Evolutionary conservation across 1,284 basidiomycete genomes (phyloP), one percentile per base, ranked within the genome.

Genomic region (Heterobasidion irregulare): DNA sequence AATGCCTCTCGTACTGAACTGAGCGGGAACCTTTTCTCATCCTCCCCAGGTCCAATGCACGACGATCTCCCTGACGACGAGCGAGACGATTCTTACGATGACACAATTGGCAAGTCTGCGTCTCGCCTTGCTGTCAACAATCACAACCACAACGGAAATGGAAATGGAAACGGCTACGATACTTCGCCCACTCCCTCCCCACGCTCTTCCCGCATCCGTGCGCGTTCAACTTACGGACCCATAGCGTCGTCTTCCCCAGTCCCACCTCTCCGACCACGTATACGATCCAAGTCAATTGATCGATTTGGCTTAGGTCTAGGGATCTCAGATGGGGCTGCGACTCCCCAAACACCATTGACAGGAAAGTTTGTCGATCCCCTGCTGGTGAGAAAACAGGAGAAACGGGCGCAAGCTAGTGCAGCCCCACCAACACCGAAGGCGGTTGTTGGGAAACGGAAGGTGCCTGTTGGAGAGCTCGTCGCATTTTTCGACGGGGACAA

Each of bases 401-500:
- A 70, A 63, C 72, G 78, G 56, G 72, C 70, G 55, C 72, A 64
- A 55, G 65, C 64, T 50, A 78, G 72, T 63, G 68, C 74, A 43
- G 72, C 70, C 2, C 69, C 66, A 9, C 56, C 59, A 12, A 63
- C 68, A 34, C 68, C 70, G 8, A 69, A 65, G 57, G 66, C 65
- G 32, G 62, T 68, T 55, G 57, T 68, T 2, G 74, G 76, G n/a
- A 83, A 75, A 59, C 66, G 67, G 47, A 89, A 89, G 70, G 78
- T 87, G 12, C 81, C 85, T 2, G 78, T 91, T 49, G 84, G 82
- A 15, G 79, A 89, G 63, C 70, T 92, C 50, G 86, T 90, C n/a
- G 86, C 86, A 18, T 92, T 86, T 69, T 92, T 92, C 61, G 86
- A 91, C 66, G 76, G 79, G 58, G 86, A 86, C 54, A 79, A 78